phyloP scores from a whole-genome alignment of 352 stramenopile genomes.

The Discostella stelligera region DNA sequence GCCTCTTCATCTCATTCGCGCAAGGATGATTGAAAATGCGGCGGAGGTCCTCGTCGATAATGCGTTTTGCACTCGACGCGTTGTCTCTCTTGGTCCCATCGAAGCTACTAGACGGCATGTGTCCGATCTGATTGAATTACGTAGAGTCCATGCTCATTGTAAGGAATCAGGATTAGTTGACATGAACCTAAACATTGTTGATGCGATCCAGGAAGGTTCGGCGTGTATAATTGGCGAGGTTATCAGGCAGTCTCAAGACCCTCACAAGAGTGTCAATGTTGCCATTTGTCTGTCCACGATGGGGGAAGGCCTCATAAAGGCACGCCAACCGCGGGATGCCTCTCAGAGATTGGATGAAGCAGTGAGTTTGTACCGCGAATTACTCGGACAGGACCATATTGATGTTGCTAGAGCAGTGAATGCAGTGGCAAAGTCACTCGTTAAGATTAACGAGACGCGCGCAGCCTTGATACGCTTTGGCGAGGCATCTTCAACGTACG shows the following conservation, averaged over 20 bases:
- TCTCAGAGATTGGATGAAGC: slow-evolving; percentile 76
- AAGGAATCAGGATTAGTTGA: slow-evolving; percentile 21
- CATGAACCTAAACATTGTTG: slow-evolving; percentile 45
- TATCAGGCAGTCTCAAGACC: slow-evolving; percentile 28
- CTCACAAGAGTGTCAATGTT: slow-evolving; percentile 44
- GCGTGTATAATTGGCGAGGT: slow-evolving; percentile 49
- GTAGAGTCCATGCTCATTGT: slow-evolving; percentile 42
- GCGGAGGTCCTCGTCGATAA: slow-evolving; percentile 63
- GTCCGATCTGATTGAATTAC: slow-evolving; percentile 72
- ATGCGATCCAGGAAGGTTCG: slow-evolving; percentile 45
- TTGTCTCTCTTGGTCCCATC: slow-evolving; percentile 66
- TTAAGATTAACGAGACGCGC: slow-evolving; percentile 72
- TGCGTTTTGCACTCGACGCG: slow-evolving; percentile 66
- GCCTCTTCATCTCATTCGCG: slow-evolving; percentile 71
- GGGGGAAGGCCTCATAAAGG: slow-evolving; percentile 74
- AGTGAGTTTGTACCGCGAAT: slow-evolving; percentile 62
- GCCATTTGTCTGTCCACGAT: slow-evolving; percentile 79
- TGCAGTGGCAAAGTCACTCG: slow-evolving; percentile 67
- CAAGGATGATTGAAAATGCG: slow-evolving; percentile 56
- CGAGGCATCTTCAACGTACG: slow-evolving; percentile 76
- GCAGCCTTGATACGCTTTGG: slow-evolving; percentile 73
- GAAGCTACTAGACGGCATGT: slow-evolving; percentile 76
- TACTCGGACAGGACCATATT: slow-evolving; percentile 67
- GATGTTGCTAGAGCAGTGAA: slow-evolving; percentile 71
- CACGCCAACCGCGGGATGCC: slow-evolving; percentile 67